Evolutionary conservation across 352 stramenopile genomes (phyloP).

Genomic region (Chrysophaeum taylorii): DNA sequence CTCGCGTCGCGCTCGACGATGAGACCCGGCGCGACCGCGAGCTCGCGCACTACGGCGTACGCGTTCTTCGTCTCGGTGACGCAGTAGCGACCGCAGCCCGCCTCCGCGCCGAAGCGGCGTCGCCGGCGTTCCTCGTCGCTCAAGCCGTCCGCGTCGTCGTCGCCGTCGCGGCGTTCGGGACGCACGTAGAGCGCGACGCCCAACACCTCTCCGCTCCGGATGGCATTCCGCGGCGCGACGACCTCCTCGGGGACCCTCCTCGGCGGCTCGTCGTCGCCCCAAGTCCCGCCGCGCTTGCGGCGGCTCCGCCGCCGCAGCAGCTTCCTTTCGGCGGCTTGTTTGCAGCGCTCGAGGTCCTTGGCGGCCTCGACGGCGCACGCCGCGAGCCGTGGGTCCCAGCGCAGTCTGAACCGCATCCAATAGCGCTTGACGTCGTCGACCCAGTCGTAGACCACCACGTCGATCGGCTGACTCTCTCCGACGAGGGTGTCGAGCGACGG

Average conservation of each 20-base stretch:
- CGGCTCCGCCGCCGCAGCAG: no score
- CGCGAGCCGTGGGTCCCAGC: background rate
- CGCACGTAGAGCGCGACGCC: background rate
- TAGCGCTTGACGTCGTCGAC: background rate
- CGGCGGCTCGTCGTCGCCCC: no score
- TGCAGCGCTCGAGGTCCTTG: no score
- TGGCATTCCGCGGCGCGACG: no score
- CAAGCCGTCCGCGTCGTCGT: no score
- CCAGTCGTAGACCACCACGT: conserved; percentile 27
- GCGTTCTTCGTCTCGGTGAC: background rate
- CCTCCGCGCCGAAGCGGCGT: background rate
- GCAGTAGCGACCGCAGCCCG: background rate
- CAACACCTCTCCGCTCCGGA: no score
- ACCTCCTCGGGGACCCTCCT: no score
- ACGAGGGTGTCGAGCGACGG: conserved; percentile 24
- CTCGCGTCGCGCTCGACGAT: no score
- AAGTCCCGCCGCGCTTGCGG: no score
- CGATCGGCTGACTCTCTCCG: conserved; percentile 22
- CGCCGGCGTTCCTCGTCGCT: no score
- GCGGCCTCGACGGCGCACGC: background rate
- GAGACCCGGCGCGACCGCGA: background rate
- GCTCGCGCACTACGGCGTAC: conserved; percentile 5
- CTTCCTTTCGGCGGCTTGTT: no score
- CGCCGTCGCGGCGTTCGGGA: background rate
- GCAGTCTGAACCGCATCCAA: background rate